A percentile compares a stretch with the other conserved stretches of the same genome.
phyloP scores from a whole-genome alignment of 805 yeast genomes.

The Huiozyma sinensis region DNA sequence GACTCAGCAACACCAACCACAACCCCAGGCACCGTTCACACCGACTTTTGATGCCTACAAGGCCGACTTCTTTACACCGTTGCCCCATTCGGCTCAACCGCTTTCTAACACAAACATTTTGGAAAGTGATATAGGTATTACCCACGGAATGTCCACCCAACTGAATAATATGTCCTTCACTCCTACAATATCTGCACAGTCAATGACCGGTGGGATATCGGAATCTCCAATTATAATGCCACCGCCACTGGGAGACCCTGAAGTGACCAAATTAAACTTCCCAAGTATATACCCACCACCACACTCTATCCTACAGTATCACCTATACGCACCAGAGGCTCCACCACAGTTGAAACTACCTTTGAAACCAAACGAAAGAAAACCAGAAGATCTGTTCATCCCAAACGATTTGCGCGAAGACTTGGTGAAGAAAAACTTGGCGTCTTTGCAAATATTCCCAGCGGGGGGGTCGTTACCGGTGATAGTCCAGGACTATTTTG shows the following conservation, averaged over 20 bases:
- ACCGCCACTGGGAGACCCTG: not conserved
- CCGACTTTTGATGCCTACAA: slow-evolving; percentile 26
- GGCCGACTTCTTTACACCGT: slow-evolving; percentile 22
- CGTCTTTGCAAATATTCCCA: slow-evolving; percentile 56
- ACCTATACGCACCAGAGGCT: slow-evolving; percentile 82
- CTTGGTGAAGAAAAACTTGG: slow-evolving; percentile 66
- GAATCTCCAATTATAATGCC: not conserved
- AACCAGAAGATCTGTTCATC: slow-evolving; percentile 58
- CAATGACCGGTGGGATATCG: not conserved
- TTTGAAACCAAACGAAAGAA: slow-evolving; percentile 60
- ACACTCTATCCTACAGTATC: slow-evolving; percentile 51
- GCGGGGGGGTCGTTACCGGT: slow-evolving; percentile 46
- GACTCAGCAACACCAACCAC: not conserved
- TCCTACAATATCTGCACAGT: not conserved
- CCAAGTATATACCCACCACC: slow-evolving; percentile 31
- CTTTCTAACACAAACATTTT: not conserved
- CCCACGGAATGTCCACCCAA: not conserved
- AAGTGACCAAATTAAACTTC: slow-evolving; percentile 14
- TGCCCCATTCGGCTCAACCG: not conserved
- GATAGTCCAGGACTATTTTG: slow-evolving; percentile 71
- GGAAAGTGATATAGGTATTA: not conserved
- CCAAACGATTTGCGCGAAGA: slow-evolving; percentile 61
- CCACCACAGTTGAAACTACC: slow-evolving; percentile 58
- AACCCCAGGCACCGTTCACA: slow-evolving; percentile 6
- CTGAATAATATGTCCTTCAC: slow-evolving; percentile 1